Base-by-base conservation (phyloP, 371 early-diverging fungal genomes). In the Mucor piriformis region DNA sequence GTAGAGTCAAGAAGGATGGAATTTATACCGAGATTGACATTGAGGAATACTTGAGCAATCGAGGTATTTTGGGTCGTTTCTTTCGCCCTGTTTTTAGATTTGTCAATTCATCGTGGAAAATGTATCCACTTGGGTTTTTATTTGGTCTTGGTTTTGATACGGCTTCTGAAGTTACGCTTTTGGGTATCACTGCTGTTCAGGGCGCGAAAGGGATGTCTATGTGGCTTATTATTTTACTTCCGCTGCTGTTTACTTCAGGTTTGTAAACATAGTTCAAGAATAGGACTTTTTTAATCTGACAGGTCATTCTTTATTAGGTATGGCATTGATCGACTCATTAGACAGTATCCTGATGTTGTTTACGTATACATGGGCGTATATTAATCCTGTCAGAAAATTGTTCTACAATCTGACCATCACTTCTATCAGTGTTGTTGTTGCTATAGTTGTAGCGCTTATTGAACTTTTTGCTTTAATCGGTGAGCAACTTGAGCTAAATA, bases 61-160 rank as follows among this genome's bases (percentile, higher is more conserved):
- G 58, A 3, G 83, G 86, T 16, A 50, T 77, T 13, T 54, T 86
- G 16, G 81, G 75, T 2, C 73, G 84, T 2, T 77, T 83, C 25
- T 86, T 85, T 53, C 62, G 77, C n/a, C 85, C 84, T 6, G 58
- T 86, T 4, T 86, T 85, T 53, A 64, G 64, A 11, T 66, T 83
- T 42, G 72, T 88, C 59, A 74, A 88, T 61, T 77, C 81, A 7
- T 81, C 82, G 13, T 85, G 85, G 84, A 85, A 86, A 52, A 86
- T 86, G 87, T 85, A 85, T 52, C 85, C 84, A 13, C 64, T 85
- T 2, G 87, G 87, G 3, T 67, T 85, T 4, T 53, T 86, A 25
- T 87, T 87, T 61, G 88, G 90, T 5, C 63, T 89, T 6, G 90
- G 88, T 6, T 89, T 89, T 59, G 90, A 89, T 70, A 89, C 90